phyloP scores from a whole-genome alignment of 1,139 yeast species.

The Candida glucosophila region DNA sequence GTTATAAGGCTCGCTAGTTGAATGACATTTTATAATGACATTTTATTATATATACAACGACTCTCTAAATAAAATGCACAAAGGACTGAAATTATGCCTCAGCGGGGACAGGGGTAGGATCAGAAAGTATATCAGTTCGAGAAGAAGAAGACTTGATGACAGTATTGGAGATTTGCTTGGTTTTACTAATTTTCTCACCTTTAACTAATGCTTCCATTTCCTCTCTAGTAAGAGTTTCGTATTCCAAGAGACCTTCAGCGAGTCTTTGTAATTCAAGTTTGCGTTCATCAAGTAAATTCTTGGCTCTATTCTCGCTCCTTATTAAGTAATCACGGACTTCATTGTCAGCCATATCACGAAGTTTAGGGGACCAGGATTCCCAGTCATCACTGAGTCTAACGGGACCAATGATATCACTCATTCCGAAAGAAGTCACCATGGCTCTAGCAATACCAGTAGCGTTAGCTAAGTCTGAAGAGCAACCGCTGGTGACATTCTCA shows the following conservation, averaged over 20 bases:
- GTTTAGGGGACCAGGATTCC: slow-evolving; percentile 88
- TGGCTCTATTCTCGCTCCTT: slow-evolving; percentile 72
- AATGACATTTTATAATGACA: too few relatives aligned
- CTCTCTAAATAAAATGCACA: too few relatives aligned
- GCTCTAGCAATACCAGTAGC: slow-evolving; percentile 94
- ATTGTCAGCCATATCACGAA: slow-evolving; percentile 84
- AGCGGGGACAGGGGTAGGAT: slow-evolving; percentile 13
- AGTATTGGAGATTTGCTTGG: slow-evolving; percentile 64
- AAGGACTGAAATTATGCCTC: slow-evolving; percentile 8
- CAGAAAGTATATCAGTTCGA: slow-evolving; percentile 7
- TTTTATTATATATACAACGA: too few relatives aligned
- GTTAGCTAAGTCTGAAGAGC: slow-evolving; percentile 80
- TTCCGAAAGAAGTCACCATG: slow-evolving; percentile 95
- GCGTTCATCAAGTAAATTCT: slow-evolving; percentile 53
- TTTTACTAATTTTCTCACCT: slow-evolving; percentile 67
- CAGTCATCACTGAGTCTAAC: slow-evolving; percentile 80
- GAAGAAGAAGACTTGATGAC: slow-evolving; percentile 44
- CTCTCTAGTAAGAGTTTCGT: slow-evolving; percentile 85
- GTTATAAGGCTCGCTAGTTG: too few relatives aligned
- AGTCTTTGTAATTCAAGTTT: slow-evolving; percentile 71
- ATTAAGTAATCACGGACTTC: slow-evolving; percentile 75
- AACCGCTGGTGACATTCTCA: slow-evolving; percentile 90
- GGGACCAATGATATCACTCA: slow-evolving; percentile 93
- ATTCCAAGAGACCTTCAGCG: slow-evolving; percentile 90
- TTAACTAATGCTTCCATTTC: slow-evolving; percentile 82